Evolutionary conservation across 2,329 filamentous ascomycete species (phyloP).

Genomic region (Beauveria scarabaeidicola): DNA sequence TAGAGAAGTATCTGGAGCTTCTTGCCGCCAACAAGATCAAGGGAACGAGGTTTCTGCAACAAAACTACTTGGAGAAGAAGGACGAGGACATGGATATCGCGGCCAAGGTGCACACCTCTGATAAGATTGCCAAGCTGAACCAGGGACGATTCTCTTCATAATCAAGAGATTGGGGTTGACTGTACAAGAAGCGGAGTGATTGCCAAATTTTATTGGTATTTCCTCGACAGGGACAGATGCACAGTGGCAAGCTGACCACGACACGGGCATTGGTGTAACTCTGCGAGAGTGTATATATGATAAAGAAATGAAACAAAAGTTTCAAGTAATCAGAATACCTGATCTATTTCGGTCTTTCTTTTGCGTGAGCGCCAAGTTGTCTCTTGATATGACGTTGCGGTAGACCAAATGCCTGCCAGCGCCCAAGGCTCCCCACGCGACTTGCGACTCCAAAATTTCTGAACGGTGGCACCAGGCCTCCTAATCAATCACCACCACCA

Average conservation of each 20-base stretch:
- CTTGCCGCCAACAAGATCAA: constrained; percentile 68
- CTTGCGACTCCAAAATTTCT: constrained; percentile 21
- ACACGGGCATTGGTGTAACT: constrained; percentile 16
- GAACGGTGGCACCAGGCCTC: neutral
- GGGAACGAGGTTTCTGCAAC: constrained; percentile 72
- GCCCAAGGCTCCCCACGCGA: constrained; percentile 14
- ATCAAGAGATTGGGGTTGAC: constrained; percentile 1
- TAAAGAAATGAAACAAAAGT: constrained; percentile 20
- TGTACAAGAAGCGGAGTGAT: constrained; percentile 2
- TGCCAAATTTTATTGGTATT: constrained; percentile 1
- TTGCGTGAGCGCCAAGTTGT: too few species aligned
- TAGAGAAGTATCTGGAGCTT: constrained; percentile 73
- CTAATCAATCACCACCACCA: constrained; percentile 11
- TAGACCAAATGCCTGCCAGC: neutral
- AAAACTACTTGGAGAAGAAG: constrained; percentile 59
- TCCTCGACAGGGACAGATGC: constrained; percentile 5
- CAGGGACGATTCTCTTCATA: constrained; percentile 25
- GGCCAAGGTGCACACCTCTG: constrained; percentile 30
- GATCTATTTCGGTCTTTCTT: neutral
- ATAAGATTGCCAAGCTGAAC: constrained; percentile 33
- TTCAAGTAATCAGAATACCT: neutral
- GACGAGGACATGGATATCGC: constrained; percentile 30
- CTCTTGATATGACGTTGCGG: neutral
- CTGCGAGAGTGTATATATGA: constrained; percentile 28
- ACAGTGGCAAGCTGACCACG: constrained; percentile 1